Evolutionary conservation across 805 yeast genomes (phyloP), one percentile per base, ranked within the genome.

Genomic region (Lipomyces sp.): DNA sequence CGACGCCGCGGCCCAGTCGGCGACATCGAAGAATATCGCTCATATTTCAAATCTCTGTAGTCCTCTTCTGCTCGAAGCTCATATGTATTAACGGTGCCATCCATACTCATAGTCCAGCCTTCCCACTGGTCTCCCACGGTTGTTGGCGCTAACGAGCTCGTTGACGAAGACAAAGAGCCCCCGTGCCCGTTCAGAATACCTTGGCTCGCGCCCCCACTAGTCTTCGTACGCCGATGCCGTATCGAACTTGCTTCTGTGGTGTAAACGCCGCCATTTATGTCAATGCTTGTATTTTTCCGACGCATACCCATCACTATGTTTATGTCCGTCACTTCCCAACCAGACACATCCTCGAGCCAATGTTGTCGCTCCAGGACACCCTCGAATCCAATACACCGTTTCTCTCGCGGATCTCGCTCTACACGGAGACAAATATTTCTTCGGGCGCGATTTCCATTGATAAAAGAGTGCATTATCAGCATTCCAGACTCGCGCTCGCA

Each of bases 381-480:
- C 47, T 82, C 86, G 64, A 88, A 85, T 24, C 96, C 96, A 36
- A 84, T 74, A 69, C 96, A 88, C 71, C 96, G 79, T 34, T 86
- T 86, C 68, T 88, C 96, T 61, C 95, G 77, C 1, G 91, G 87
- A 68, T 88, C 96, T 77, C 96, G 83, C 68, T 88, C 96, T 35
- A 86, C 95, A 67, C 96, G 79, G 48, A 88, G 68, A 66, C 96
- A 88, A 36, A 88, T 88, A 59, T 79, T 83, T 49, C 80, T 84
- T 62, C 85, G 84, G 8, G 95, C 88, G 50, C 82, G 74, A 63
- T 84, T 84, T 53, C 82, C 86, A 40, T 83, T 79, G 39, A 78
- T 78, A 61, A 80, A 83, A 0, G 93, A 83, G 61, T 87, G 95
- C 70, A 86, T 70, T 5, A 84, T 80, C 45, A 86, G 66, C 7